Evolutionary conservation across 2,329 filamentous ascomycete species (phyloP).

Genomic region (Stachybotrys elegans): DNA sequence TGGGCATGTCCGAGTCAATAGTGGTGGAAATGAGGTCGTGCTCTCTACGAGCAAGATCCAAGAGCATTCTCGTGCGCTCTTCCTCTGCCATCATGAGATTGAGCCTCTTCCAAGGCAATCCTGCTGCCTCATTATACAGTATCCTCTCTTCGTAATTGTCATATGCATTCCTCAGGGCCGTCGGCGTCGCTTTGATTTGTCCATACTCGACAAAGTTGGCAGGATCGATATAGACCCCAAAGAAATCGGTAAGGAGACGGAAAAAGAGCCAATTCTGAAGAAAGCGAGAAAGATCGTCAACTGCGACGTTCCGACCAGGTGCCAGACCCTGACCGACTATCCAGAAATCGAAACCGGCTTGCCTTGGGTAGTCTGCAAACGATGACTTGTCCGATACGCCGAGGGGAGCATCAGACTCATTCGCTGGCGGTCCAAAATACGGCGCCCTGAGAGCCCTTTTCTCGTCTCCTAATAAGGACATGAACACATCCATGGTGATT

Average conservation of each 20-base stretch:
- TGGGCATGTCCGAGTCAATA: background rate
- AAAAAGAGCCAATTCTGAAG: background rate
- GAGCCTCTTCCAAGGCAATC: background rate
- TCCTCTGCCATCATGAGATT: background rate
- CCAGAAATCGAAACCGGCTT: background rate
- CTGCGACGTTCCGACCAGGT: background rate
- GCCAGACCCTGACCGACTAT: background rate
- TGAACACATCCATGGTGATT: background rate
- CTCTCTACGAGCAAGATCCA: background rate
- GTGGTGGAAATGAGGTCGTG: background rate
- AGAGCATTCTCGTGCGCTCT: background rate
- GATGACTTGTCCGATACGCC: background rate
- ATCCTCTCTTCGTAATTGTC: background rate
- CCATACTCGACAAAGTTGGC: background rate
- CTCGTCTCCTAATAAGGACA: background rate
- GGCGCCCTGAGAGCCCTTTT: background rate
- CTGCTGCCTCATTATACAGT: background rate
- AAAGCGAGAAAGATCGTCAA: background rate
- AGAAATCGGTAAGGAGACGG: background rate
- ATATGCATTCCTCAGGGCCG: background rate
- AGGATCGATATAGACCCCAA: background rate
- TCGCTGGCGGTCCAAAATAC: background rate
- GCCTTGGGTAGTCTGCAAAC: background rate
- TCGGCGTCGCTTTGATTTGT: background rate
- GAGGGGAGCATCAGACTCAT: background rate